Evolutionary conservation across 306 rosid genomes (phyloP), one percentile per base, ranked within the genome.

Genomic region (Ormosia emarginata): DNA sequence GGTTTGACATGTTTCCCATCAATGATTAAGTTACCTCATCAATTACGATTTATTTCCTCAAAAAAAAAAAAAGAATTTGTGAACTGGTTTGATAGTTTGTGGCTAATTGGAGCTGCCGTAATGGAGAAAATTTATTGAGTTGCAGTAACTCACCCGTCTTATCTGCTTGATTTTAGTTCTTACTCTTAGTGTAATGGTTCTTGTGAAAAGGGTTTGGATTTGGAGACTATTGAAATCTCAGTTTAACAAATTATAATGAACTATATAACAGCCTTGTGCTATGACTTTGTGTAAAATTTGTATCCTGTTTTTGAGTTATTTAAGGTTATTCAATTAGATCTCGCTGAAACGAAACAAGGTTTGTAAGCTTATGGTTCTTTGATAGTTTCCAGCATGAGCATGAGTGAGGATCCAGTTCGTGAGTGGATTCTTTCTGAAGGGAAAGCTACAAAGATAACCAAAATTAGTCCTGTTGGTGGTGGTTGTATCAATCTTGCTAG

Each of bases 341-440:
- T 77, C 72, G 76, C 34, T 56, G 50, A 75, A 77, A 36, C 32
- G 13, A 18, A 65, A 9, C 36, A 11, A 39, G 52, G 46, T 77
- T 77, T 18, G 41, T 74, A 29, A 66, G 55, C n/a, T 41, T 75
- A 59, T 71, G 55, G 63, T 86, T 58, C 14, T 83, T 75, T 86
- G 13, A 18, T 87, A 95, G 98, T 74, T 77, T 91, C 88, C 34
- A 88, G 90, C 55, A 90, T 93, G 90, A 88, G 89, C 43, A 87
- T 92, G 92, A 87, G 90, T 67, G 88, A 85, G 71, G 98, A 95
- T 87, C 99, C 99, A 2, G 81, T 95, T 75, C 89, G 94, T 33
- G 92, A 93, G 55, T 95, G 99, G 99, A 90, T 93, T 82, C 94
- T 95, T 37, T 87, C 92, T 0, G 95, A 91, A 81, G 99, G 97